A percentile compares a stretch with the other conserved stretches of the same genome.
Evolutionary conservation across 805 yeast genomes (phyloP).

Genomic region (Candida andamanensis): DNA sequence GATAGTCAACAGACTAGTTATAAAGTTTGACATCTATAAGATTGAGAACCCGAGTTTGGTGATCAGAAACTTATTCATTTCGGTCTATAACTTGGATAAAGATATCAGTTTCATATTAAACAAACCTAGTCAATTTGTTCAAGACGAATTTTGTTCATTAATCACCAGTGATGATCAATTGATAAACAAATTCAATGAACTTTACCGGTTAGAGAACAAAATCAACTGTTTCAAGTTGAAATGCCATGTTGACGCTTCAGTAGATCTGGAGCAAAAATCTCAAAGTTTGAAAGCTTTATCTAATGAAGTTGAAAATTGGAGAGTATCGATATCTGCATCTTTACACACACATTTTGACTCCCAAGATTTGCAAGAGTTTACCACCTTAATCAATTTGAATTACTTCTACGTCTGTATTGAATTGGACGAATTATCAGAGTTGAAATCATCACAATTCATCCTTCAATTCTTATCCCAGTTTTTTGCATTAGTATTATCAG

Average conservation of each 20-base stretch:
- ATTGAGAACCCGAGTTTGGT: slow-evolving; percentile 3
- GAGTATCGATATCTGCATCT: slow-evolving; percentile 23
- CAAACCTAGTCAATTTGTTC: slow-evolving; percentile 33
- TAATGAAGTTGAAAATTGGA: slow-evolving; percentile 34
- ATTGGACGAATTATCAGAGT: slow-evolving; percentile 34
- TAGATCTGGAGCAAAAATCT: no score
- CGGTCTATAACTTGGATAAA: slow-evolving; percentile 34
- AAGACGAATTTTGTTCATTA: slow-evolving; percentile 1
- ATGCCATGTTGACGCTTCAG: not conserved
- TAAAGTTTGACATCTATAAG: slow-evolving; percentile 19
- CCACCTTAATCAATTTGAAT: slow-evolving; percentile 30
- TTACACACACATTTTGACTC: slow-evolving; percentile 18
- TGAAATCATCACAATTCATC: slow-evolving; percentile 37
- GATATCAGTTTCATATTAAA: slow-evolving; percentile 30
- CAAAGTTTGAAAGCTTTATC: slow-evolving; percentile 20
- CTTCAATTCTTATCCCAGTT: slow-evolving; percentile 38
- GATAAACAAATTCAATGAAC: slow-evolving; percentile 19
- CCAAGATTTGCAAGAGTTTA: slow-evolving; percentile 24
- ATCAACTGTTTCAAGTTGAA: slow-evolving; percentile 14
- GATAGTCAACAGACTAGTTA: slow-evolving; percentile 24
- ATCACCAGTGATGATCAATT: slow-evolving; percentile 5
- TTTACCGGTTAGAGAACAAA: slow-evolving; percentile 18
- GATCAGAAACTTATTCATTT: slow-evolving; percentile 26
- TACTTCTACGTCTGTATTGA: slow-evolving; percentile 37
- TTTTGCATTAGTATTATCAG: slow-evolving; percentile 25